phyloP scores from a whole-genome alignment of 179 eudicot species.

The Sideroxylon spinosum region DNA sequence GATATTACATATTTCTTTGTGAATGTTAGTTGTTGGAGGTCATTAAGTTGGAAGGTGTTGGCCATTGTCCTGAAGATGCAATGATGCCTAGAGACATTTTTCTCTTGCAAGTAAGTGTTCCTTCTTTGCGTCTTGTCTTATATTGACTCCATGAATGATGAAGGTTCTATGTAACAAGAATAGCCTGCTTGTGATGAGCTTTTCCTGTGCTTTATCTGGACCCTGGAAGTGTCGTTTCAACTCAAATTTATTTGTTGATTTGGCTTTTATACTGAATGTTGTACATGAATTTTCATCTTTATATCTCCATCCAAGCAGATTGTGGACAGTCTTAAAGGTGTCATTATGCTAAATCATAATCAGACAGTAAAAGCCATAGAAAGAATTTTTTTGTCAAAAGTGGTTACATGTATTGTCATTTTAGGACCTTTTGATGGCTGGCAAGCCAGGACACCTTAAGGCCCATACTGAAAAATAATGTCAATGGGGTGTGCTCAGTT shows the following conservation, averaged over 20 bases:
- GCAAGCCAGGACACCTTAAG: too few species aligned
- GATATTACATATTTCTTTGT: slow-evolving; percentile 3
- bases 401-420: too few species aligned
- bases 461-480: too few species aligned
- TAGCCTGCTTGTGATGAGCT: neutral
- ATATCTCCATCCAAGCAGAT: neutral
- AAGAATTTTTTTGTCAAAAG: too few species aligned
- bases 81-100: slow-evolving; percentile 83
- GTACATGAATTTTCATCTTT: neutral
- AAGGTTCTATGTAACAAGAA: too few species aligned
- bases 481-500: too few species aligned
- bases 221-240: neutral
- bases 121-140: neutral
- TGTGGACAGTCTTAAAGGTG: neutral
- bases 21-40: slow-evolving; percentile 77
- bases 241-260: neutral
- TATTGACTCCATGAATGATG: neutral
- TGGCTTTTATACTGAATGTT: neutral
- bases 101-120: slow-evolving; percentile 71
- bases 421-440: too few species aligned
- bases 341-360: neutral
- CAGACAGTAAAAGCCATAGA: neutral
- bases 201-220: neutral
- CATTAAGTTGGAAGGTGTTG: slow-evolving; percentile 79
- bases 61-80: slow-evolving; percentile 75